Percentiles rank a stretch among this genome's conserved stretches.
phyloP scores from a whole-genome alignment of 768 basidiomycete genomes.

The Mycena vulgaris region DNA sequence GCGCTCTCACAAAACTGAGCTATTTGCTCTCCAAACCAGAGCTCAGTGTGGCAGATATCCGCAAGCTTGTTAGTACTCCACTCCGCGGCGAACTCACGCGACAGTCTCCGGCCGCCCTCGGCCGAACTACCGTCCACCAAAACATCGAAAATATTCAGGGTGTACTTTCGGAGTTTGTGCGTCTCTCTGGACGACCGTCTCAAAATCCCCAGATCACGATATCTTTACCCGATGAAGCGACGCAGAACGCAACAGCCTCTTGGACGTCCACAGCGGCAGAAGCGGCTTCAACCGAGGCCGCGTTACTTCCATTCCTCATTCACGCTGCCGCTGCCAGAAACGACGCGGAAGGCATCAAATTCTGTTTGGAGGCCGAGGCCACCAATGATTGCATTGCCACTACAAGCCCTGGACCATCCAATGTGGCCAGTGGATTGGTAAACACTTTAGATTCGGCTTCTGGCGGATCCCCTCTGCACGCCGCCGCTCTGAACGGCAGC shows the following conservation, averaged over 20 bases:
- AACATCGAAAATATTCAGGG: constrained; percentile 75
- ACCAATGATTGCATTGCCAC: constrained; percentile 45
- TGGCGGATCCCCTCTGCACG: constrained; percentile 84
- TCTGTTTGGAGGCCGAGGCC: constrained; percentile 65
- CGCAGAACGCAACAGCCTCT: constrained; percentile 68
- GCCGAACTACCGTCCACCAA: constrained; percentile 60
- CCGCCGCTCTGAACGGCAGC: constrained; percentile 81
- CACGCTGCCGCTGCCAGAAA: constrained; percentile 84
- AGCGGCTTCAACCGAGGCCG: constrained; percentile 76
- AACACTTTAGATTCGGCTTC: constrained; percentile 81
- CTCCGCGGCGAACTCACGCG: constrained; percentile 92
- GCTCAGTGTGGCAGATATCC: constrained; percentile 76
- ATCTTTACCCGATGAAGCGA: constrained; percentile 56
- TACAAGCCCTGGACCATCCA: constrained; percentile 39
- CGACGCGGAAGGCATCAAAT: constrained; percentile 73
- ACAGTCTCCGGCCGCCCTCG: constrained; percentile 58
- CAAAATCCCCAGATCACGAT: constrained; percentile 53
- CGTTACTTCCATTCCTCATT: constrained; percentile 82
- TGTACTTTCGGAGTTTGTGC: constrained; percentile 78
- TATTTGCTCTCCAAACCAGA: constrained; percentile 93
- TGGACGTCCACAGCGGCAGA: constrained; percentile 89
- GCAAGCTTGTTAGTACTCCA: constrained; percentile 81
- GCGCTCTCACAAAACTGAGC: constrained; percentile 90
- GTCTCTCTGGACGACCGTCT: constrained; percentile 64
- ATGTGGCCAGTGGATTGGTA: constrained; percentile 77